These are phyloP conservation scores for Gremmenia infestans DNA, from an alignment of 2,329 filamentous ascomycete genomes.

Conservation along the genomic window DNA sequence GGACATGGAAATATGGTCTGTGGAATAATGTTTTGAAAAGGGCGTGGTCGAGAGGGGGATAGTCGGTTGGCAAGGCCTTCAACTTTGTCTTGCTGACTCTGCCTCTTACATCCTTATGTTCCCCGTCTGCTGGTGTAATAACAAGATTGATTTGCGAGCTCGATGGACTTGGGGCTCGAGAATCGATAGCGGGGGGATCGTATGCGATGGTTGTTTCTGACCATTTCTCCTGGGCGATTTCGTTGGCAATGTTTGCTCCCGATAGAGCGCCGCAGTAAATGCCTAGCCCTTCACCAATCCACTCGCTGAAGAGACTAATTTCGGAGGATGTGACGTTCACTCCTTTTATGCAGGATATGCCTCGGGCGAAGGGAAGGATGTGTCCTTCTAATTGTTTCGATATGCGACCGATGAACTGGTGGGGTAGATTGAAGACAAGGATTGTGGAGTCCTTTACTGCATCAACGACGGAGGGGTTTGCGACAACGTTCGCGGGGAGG, in stretches of 20 bases:
- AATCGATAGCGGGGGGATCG: constrained; percentile 86
- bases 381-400: constrained; percentile 82
- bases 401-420: constrained; percentile 88
- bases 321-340: constrained; percentile 86
- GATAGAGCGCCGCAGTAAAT: constrained; percentile 97
- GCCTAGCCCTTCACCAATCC: constrained; percentile 81
- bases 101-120: constrained; percentile 66
- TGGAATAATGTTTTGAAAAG: constrained; percentile 86
- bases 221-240: constrained; percentile 94
- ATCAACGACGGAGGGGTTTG: constrained; percentile 75
- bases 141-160: constrained; percentile 46
- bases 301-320: constrained; percentile 88
- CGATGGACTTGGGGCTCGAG: constrained; percentile 62
- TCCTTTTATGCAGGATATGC: constrained; percentile 97
- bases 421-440: constrained; percentile 91
- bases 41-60: constrained; percentile 79
- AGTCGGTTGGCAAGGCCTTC: constrained; percentile 71
- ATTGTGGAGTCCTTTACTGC: constrained; percentile 81
- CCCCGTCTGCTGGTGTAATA: constrained; percentile 39
- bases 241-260: constrained; percentile 91
- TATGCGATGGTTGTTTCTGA: constrained; percentile 97
- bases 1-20: constrained; percentile 94
- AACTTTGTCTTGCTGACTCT: constrained; percentile 64
- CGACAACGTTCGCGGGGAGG: constrained; percentile 77
- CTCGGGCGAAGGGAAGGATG: constrained; percentile 85